Evolutionary conservation across 352 stramenopile genomes (phyloP).

Genomic region (Globisporangium abappressorium): DNA sequence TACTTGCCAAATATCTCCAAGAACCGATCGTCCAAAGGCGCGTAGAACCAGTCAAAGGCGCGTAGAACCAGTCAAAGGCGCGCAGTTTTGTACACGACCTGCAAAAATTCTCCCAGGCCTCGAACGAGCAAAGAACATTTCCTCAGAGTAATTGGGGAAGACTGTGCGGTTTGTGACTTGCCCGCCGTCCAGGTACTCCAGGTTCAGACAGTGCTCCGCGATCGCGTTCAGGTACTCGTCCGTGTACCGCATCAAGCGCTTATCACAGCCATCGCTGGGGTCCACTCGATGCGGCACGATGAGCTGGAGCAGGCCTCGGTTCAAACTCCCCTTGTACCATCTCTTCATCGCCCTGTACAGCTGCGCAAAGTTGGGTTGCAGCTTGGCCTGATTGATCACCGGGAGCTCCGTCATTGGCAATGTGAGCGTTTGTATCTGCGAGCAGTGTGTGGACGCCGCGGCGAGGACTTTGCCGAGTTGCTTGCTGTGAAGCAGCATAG

Average conservation of each 20-base stretch:
- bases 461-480: slow-evolving; percentile 1
- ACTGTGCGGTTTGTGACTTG: not conserved
- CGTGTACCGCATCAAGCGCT: not conserved
- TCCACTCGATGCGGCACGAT: slow-evolving; percentile 13
- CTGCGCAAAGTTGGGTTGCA: not conserved
- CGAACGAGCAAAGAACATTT: too few relatives aligned
- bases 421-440: not conserved
- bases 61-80: too few relatives aligned
- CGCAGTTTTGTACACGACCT: too few relatives aligned
- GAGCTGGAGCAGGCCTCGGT: slow-evolving; percentile 19
- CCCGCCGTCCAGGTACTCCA: slow-evolving; percentile 21
- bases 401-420: not conserved
- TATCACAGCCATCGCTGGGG: not conserved
- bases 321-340: slow-evolving; percentile 6
- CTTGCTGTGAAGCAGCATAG: not conserved
- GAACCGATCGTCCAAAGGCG: too few relatives aligned
- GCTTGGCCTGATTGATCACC: not conserved
- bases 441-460: not conserved
- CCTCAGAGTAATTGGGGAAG: too few relatives aligned
- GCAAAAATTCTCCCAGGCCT: too few relatives aligned
- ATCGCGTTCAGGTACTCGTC: slow-evolving; percentile 17
- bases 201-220: slow-evolving; percentile 15
- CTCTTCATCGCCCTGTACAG: slow-evolving; percentile 13
- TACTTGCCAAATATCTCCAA: too few relatives aligned
- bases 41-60: too few relatives aligned